Evolutionary conservation across 75 land plant species (phyloP).

Genomic region (Larix kaempferi): DNA sequence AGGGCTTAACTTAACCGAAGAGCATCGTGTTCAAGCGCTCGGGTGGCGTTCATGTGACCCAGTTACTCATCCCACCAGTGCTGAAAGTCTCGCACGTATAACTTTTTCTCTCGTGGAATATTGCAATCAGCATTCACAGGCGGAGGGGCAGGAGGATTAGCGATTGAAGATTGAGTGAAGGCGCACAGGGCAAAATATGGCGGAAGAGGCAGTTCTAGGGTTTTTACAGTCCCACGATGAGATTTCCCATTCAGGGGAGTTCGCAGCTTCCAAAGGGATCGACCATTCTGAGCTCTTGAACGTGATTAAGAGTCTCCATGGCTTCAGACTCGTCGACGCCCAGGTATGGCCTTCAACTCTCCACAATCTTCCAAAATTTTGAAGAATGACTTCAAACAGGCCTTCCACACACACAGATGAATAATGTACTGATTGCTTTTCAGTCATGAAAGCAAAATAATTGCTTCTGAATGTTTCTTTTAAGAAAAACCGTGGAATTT

Average conservation of each 20-base stretch:
- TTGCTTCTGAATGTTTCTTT: neutral
- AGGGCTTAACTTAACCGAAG: too few relatives aligned
- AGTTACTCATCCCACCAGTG: too few relatives aligned
- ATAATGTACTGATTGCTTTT: neutral
- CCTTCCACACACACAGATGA: neutral
- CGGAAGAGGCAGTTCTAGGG: slow-evolving; percentile 64
- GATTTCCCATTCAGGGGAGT: slow-evolving; percentile 66
- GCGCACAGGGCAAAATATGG: slow-evolving; percentile 17
- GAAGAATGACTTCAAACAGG: too few relatives aligned
- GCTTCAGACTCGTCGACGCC: slow-evolving; percentile 70
- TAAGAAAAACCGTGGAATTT: neutral
- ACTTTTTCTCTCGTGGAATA: neutral
- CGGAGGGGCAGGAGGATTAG: slow-evolving; percentile 3
- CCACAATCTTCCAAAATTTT: too few relatives aligned
- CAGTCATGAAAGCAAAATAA: neutral
- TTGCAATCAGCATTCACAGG: neutral
- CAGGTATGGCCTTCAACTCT: slow-evolving; percentile 26
- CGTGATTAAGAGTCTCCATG: slow-evolving; percentile 85
- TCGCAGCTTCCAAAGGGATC: slow-evolving; percentile 46
- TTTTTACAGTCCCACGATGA: slow-evolving; percentile 42
- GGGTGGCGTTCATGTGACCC: too few relatives aligned
- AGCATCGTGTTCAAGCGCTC: too few relatives aligned
- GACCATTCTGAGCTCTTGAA: slow-evolving; percentile 65
- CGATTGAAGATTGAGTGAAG: neutral
- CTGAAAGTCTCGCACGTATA: too few relatives aligned